phyloP scores from a whole-genome alignment of 2,329 filamentous ascomycete genomes.

The Fusarium ambrosium region DNA sequence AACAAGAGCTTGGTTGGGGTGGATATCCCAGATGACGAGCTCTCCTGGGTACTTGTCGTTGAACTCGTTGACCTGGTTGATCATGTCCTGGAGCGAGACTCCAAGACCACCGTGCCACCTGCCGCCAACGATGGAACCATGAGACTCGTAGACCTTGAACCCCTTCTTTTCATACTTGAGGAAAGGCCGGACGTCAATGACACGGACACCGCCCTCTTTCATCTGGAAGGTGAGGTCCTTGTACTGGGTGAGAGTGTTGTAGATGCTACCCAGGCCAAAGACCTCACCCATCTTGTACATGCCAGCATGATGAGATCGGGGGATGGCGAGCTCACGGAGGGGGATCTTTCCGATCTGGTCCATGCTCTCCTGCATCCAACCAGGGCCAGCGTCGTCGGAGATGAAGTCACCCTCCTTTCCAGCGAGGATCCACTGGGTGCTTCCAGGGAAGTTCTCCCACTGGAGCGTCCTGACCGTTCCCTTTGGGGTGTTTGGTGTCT shows the following conservation, averaged over 20 bases:
- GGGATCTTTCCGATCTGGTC: slow-evolving; percentile 44
- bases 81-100: slow-evolving; percentile 46
- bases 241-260: slow-evolving; percentile 47
- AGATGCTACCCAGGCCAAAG: slow-evolving; percentile 1
- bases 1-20: slow-evolving; percentile 11
- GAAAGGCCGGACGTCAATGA: slow-evolving; percentile 49
- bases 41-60: slow-evolving; percentile 49
- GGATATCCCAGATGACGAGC: slow-evolving; percentile 52
- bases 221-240: slow-evolving; percentile 45
- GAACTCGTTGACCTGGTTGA: slow-evolving; percentile 48
- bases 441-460: slow-evolving; percentile 26
- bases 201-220: slow-evolving; percentile 45
- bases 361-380: slow-evolving; percentile 51
- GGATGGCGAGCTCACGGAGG: slow-evolving; percentile 49
- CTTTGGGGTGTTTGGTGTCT: slow-evolving; percentile 36
- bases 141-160: slow-evolving; percentile 35
- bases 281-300: slow-evolving; percentile 32
- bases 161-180: neutral
- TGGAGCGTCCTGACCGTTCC: slow-evolving; percentile 31
- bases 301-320: slow-evolving; percentile 51
- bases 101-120: slow-evolving; percentile 46
- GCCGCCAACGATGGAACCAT: slow-evolving; percentile 30
- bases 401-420: slow-evolving; percentile 50
- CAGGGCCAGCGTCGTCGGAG: slow-evolving; percentile 39
- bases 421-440: slow-evolving; percentile 48